phyloP scores from a whole-genome alignment of 805 yeast species.

The Wickerhamiella brachini region DNA sequence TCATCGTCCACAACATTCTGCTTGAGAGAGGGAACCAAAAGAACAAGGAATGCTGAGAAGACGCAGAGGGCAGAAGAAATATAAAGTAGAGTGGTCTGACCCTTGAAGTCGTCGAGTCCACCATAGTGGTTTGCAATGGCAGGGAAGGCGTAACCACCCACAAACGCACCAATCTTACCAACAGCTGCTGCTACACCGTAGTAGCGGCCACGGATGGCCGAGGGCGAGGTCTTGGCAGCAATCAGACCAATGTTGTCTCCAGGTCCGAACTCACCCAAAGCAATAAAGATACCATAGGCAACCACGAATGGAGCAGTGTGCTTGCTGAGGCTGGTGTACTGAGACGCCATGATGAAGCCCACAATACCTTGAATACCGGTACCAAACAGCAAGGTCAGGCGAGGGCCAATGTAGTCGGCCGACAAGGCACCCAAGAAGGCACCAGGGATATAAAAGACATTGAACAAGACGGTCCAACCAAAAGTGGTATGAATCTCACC shows the following conservation, averaged over 20 bases:
- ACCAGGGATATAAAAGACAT: conserved; percentile 83
- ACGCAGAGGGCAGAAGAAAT: conserved; percentile 66
- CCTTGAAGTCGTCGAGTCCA: conserved; percentile 32
- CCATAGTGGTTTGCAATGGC: conserved; percentile 53
- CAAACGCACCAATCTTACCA: conserved; percentile 88
- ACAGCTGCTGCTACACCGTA: conserved; percentile 85
- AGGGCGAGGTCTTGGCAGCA: conserved; percentile 75
- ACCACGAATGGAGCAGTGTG: conserved; percentile 71
- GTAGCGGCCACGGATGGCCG: conserved; percentile 81
- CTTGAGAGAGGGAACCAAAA: conserved; percentile 69
- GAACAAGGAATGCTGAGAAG: conserved; percentile 52
- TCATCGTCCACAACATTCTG: conserved; percentile 73
- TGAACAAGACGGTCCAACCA: conserved; percentile 87
- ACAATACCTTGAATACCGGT: conserved; percentile 58
- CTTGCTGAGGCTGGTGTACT: conserved; percentile 38
- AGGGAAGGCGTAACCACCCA: conserved; percentile 83
- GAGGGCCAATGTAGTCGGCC: conserved; percentile 87
- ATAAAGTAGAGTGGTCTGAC: conserved; percentile 68
- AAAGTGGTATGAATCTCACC: conserved; percentile 56
- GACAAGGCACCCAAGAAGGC: conserved; percentile 71
- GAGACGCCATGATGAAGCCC: conserved; percentile 75
- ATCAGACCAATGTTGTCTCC: conserved; percentile 85
- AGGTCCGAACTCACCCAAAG: conserved; percentile 88
- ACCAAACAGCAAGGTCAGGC: conserved; percentile 61
- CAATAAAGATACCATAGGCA: conserved; percentile 73